phyloP scores from a whole-genome alignment of 2,329 filamentous ascomycete species.

The Penicillium sp. region DNA sequence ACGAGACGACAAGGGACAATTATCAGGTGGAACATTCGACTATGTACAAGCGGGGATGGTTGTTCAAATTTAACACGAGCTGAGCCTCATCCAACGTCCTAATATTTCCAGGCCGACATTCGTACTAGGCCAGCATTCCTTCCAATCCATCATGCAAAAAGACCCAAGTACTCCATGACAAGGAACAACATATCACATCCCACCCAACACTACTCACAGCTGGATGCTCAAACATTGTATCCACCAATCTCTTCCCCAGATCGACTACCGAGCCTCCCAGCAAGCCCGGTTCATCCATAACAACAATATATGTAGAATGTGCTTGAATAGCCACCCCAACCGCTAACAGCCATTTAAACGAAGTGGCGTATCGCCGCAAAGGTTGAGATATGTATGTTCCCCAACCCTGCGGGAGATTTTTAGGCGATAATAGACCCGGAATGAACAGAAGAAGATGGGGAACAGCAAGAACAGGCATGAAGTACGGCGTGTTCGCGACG shows the following conservation, averaged over 20 bases:
- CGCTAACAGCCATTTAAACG: slow-evolving; percentile 34
- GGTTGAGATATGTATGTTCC: not conserved
- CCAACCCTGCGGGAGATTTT: not conserved
- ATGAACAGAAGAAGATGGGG: slow-evolving; percentile 27
- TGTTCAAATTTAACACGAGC: not conserved
- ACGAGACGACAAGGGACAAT: too few relatives aligned
- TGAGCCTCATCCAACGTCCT: not conserved
- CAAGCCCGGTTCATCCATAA: slow-evolving; percentile 14
- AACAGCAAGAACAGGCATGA: slow-evolving; percentile 24
- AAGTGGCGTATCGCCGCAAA: slow-evolving; percentile 7
- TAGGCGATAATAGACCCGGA: slow-evolving; percentile 12
- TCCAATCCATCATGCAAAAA: not conserved
- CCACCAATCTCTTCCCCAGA: slow-evolving; percentile 42
- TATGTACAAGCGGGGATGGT: not conserved
- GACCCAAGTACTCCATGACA: not conserved
- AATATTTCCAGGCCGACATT: not conserved
- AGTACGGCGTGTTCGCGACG: slow-evolving; percentile 19
- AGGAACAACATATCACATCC: slow-evolving; percentile 51
- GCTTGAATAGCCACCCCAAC: slow-evolving; percentile 26
- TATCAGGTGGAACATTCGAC: not conserved
- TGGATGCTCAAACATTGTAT: slow-evolving; percentile 57
- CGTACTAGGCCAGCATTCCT: not conserved
- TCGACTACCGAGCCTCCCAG: slow-evolving; percentile 3
- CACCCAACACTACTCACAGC: slow-evolving; percentile 57
- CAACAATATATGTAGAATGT: slow-evolving; percentile 15